Evolutionary conservation across 257 asterid species (phyloP).

Genomic region (Capsicum chinense): DNA sequence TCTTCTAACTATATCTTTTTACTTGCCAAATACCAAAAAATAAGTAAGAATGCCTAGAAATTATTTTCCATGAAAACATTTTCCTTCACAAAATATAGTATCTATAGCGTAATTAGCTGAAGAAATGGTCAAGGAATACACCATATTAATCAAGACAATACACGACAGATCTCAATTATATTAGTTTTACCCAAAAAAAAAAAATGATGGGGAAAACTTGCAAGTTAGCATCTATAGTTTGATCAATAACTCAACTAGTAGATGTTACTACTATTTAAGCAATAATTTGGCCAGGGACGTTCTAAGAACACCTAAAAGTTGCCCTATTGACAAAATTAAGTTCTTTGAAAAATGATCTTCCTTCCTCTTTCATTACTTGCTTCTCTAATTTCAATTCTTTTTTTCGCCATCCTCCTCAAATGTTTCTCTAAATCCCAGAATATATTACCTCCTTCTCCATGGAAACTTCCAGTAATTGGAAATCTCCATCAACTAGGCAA

Average conservation of each 20-base stretch:
- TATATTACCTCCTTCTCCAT: slow-evolving; percentile 50
- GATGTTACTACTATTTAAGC: too few relatives aligned
- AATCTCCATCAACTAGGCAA: slow-evolving; percentile 49
- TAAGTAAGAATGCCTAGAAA: too few relatives aligned
- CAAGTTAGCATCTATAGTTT: neutral
- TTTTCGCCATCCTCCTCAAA: slow-evolving; percentile 30
- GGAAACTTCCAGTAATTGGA: slow-evolving; percentile 52
- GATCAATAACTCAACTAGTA: neutral
- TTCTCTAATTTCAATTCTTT: neutral
- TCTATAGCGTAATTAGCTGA: neutral
- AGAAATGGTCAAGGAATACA: neutral
- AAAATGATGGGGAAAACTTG: neutral
- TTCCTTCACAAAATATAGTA: too few relatives aligned
- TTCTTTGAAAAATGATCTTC: neutral
- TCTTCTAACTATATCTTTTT: too few relatives aligned
- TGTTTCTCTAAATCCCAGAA: slow-evolving; percentile 30
- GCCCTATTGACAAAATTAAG: too few relatives aligned
- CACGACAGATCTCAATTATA: neutral
- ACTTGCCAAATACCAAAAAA: too few relatives aligned
- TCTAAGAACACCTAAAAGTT: too few relatives aligned
- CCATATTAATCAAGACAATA: neutral
- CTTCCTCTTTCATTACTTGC: neutral
- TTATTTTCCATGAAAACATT: too few relatives aligned
- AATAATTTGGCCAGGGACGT: too few relatives aligned
- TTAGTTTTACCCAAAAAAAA: neutral